Evolutionary conservation across 108 stramenopile species (phyloP).

Genomic region (Cylindrotheca closterium): DNA sequence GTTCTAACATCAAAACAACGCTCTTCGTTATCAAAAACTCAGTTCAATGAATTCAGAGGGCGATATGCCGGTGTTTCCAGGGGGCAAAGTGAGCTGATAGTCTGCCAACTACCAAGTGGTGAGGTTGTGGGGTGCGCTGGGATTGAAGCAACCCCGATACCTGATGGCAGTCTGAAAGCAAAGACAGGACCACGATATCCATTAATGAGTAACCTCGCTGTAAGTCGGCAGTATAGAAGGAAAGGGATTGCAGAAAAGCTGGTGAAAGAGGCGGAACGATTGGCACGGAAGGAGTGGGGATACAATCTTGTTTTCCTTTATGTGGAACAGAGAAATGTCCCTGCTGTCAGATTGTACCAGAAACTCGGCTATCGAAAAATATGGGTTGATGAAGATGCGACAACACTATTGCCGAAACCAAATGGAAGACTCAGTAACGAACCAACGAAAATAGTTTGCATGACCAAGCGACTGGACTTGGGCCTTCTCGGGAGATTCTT

Average conservation of each 20-base stretch:
- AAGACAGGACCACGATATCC: slow-evolving; percentile 31
- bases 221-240: slow-evolving; percentile 57
- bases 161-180: slow-evolving; percentile 4
- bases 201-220: slow-evolving; percentile 76
- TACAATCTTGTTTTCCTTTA: slow-evolving; percentile 71
- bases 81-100: slow-evolving; percentile 44
- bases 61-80: slow-evolving; percentile 56
- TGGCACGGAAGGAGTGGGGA: slow-evolving; percentile 67
- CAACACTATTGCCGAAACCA: slow-evolving; percentile 61
- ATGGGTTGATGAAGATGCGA: slow-evolving; percentile 69
- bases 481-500: slow-evolving; percentile 19
- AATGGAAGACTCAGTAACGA: slow-evolving; percentile 48
- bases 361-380: slow-evolving; percentile 69
- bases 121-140: slow-evolving; percentile 69
- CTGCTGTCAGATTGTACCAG: slow-evolving; percentile 68
- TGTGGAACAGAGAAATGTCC: slow-evolving; percentile 72
- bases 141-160: slow-evolving; percentile 55
- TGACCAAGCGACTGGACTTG: slow-evolving; percentile 56
- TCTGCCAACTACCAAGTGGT: slow-evolving; percentile 25
- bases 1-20: slow-evolving; percentile 48
- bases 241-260: slow-evolving; percentile 72
- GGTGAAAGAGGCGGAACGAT: slow-evolving; percentile 59
- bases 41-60: slow-evolving; percentile 70
- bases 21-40: slow-evolving; percentile 38
- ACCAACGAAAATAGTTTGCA: slow-evolving; percentile 71